Percentiles rank a stretch among this genome's conserved stretches.
These are phyloP conservation scores for Populus euphratica DNA, from an alignment of 345 rosid genomes.

Conservation along the genomic window DNA sequence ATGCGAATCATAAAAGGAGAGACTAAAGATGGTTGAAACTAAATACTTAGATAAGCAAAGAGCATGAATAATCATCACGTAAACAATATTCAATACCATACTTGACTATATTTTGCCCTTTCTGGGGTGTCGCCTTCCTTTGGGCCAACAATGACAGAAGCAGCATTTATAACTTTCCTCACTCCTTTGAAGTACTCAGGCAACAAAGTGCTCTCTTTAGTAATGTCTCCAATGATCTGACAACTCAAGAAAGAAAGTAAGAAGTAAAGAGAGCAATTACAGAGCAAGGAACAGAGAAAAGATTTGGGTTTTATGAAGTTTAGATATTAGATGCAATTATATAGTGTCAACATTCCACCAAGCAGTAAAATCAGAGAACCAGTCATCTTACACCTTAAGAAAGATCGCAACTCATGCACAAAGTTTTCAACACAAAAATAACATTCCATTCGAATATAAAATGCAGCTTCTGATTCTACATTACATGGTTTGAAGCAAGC, in stretches of 20 bases:
- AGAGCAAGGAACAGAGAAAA: not conserved
- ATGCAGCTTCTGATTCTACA: not conserved
- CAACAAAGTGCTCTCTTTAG: slow-evolving; percentile 60
- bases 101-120: slow-evolving; percentile 89
- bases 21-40: not conserved
- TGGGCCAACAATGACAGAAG: slow-evolving; percentile 90
- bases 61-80: not conserved
- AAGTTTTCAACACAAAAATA: not conserved
- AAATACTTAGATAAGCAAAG: too few relatives aligned
- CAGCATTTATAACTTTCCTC: slow-evolving; percentile 76
- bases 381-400: not conserved
- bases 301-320: not conserved
- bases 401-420: not conserved
- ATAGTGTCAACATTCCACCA: not conserved
- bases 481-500: not conserved
- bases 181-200: slow-evolving; percentile 81
- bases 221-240: slow-evolving; percentile 77
- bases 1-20: not conserved
- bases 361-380: not conserved
- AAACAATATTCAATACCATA: slow-evolving; percentile 19
- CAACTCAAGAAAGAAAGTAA: not conserved
- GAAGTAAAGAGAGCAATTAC: not conserved
- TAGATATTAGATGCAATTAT: not conserved
- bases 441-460: not conserved
- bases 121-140: slow-evolving; percentile 99